Base-by-base conservation (phyloP, 2,329 filamentous ascomycete species). In the Rosellinia necatrix region DNA sequence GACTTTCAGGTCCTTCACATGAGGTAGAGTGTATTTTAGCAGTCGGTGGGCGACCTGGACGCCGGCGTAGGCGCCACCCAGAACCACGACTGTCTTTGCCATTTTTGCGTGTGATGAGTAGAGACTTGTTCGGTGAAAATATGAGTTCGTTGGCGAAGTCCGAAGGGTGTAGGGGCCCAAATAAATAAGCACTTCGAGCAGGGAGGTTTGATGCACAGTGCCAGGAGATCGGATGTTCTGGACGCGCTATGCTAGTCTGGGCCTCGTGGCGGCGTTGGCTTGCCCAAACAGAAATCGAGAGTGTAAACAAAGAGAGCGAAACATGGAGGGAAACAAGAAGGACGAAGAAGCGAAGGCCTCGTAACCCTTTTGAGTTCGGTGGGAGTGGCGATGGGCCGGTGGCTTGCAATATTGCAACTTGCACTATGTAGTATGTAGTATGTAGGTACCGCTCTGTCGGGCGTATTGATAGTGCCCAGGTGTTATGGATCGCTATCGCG, bases 31-130 rank as follows among this genome's bases (percentile, higher is more conserved):
- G 62, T 83, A 76, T 68, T 82, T 82, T 56, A 85, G 75, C 2
- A 85, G 73, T 19, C 77, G 75, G 62, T 85, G 82, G 24, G 81
- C 78, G 19, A 82, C 67, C 49, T 78, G 77, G 42, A 84, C 72
- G 53, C 81, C 82, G 47, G 74, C 81, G 38, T 78, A 79, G 47
- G 81, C 78, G 57, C 80, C 82, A 34, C 82, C 82, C 15, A 84
- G 71, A 42, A 85, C 71, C 6, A 84, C 75, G 34, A 85, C 74
- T 4, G 78, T 51, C 32, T 53, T 49, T 6, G 55, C 21, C 55
- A 58, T 58, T 41, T 25, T 53, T n/a, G n/a, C n/a, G 49, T 5
- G 19, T 25, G 5, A 12, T 37, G 35, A 5, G 21, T 44, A 56
- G 24, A 12, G 19, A 10, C 19, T 12, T 10, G 41, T 57, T 27